These are phyloP conservation scores for Ganoderma multipileum DNA, from an alignment of 1,284 basidiomycete species.

Conservation along the genomic window DNA sequence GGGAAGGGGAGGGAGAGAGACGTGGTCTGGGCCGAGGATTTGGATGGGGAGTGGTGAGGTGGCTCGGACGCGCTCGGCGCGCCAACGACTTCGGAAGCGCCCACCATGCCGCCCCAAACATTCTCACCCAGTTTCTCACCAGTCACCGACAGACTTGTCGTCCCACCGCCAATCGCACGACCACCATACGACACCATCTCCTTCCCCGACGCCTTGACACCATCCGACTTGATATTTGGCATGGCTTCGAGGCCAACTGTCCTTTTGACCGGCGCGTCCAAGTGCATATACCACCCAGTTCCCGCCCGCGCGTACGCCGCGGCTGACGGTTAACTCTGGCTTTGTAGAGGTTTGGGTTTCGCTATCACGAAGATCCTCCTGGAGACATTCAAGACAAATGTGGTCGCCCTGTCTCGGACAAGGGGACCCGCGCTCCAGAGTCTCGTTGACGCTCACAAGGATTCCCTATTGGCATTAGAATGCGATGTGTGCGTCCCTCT, in stretches of 20 bases:
- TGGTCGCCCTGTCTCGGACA: conserved; percentile 81
- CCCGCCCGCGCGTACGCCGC: conserved; percentile 9
- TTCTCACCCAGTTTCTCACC: conserved; percentile 13
- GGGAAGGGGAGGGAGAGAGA: conserved; percentile 36
- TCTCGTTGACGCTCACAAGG: conserved; percentile 53
- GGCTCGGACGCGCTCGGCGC: conserved; percentile 40
- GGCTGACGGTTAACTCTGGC: conserved; percentile 38
- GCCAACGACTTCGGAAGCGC: conserved; percentile 20
- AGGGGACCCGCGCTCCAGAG: conserved; percentile 65
- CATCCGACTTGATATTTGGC: background rate
- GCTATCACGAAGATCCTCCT: conserved; percentile 73
- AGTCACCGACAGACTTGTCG: conserved; percentile 18
- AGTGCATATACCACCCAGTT: conserved; percentile 46
- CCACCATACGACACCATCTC: conserved; percentile 8
- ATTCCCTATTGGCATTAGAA: conserved; percentile 59
- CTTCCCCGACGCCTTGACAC: conserved; percentile 13
- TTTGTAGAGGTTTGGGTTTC: conserved; percentile 80
- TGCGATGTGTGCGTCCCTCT: conserved; percentile 73
- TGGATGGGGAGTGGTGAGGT: conserved; percentile 34
- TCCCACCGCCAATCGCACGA: conserved; percentile 22
- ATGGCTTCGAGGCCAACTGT: conserved; percentile 54
- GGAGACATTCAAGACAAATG: conserved; percentile 62
- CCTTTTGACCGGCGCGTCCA: conserved; percentile 81
- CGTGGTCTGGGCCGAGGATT: conserved; percentile 32
- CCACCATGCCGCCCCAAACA: conserved; percentile 29